These are phyloP conservation scores for Raphanus raphanistrum DNA, from an alignment of 345 rosid species.

Conservation along the genomic window DNA sequence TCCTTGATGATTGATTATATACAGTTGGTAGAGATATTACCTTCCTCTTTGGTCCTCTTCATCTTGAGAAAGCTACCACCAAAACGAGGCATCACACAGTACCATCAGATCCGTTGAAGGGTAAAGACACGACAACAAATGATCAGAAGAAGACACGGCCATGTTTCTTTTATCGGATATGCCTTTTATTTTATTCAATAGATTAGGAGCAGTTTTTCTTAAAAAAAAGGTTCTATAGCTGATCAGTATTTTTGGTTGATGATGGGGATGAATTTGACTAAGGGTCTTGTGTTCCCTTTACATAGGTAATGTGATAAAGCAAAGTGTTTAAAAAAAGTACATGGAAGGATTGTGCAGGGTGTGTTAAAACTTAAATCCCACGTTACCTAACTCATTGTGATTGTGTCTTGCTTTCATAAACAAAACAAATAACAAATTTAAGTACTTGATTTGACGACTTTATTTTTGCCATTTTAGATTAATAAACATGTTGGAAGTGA, in stretches of 20 bases:
- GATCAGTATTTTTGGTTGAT: constrained; percentile 21
- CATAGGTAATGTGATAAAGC: constrained; percentile 22
- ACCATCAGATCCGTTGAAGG: constrained; percentile 73
- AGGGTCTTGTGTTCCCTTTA: constrained; percentile 26
- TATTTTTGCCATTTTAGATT: neutral
- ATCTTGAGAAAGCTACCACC: constrained; percentile 94
- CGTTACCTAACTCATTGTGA: neutral
- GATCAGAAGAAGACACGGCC: constrained; percentile 9
- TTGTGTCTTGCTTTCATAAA: neutral
- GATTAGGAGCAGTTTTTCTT: neutral
- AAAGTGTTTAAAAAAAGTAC: neutral
- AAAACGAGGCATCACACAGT: constrained; percentile 76
- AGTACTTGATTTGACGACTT: neutral
- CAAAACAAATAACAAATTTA: neutral
- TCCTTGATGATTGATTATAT: neutral
- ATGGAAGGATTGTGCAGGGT: neutral
- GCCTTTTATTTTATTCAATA: neutral
- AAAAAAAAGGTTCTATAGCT: constrained; percentile 5
- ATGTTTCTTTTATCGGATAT: constrained; percentile 10
- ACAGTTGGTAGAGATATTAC: constrained; percentile 90
- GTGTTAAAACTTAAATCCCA: neutral
- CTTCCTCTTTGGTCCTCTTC: constrained; percentile 85
- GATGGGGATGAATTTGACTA: constrained; percentile 7
- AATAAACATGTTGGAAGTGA: no score
- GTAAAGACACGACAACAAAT: neutral